Evolutionary conservation across 108 stramenopile genomes (phyloP), one percentile per base, ranked within the genome.

Genomic region (Fragilariopsis cylindrus): DNA sequence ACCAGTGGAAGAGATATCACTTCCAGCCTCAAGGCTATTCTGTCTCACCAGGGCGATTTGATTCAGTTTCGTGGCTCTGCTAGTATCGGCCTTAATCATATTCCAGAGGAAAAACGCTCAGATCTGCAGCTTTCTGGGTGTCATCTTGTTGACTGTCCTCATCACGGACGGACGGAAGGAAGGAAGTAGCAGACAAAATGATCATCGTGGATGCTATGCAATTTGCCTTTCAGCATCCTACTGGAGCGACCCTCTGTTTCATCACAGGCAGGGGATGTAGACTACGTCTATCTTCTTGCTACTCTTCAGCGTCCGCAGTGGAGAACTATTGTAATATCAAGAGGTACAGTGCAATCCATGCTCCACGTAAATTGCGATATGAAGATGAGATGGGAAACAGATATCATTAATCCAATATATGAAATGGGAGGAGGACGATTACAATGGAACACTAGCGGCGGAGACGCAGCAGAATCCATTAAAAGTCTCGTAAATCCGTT

Each of bases 181-280:
- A 47, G 82, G 82, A 82, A 47, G 82, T 82, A 5, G 82, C 74
- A 53, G 82, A 82, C 56, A 82, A 82, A 40, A 82, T 78, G 82
- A 79, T 82, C 43, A 82, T 82, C 58, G 82, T 82, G 8, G 77
- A 82, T 45, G 73, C 82, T 7, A 76, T 82, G 82, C 71, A 77
- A 1, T 82, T 82, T 57, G 82, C 77, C 6, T 79, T 75, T 60
- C n/a, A 66, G 12, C 63, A 78, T 52, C 82, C 74, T 16, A 74
- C 74, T n/a, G 69, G 60, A 8, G 82, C 82, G 16, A 75, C 77
- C 3, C 69, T 82, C 30, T 82, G 74, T 67, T 76, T 82, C 50
- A 78, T 82, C 11, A 79, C 82, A 12, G 47, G 69, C n/a, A n/a
- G 12, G 82, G 76, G 43, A 53, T 53, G 64, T 71, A 2, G 77